Evolutionary conservation across 495 filamentous ascomycete species (phyloP), one percentile per base, ranked within the genome.

Genomic region (Acidiella bohemica): DNA sequence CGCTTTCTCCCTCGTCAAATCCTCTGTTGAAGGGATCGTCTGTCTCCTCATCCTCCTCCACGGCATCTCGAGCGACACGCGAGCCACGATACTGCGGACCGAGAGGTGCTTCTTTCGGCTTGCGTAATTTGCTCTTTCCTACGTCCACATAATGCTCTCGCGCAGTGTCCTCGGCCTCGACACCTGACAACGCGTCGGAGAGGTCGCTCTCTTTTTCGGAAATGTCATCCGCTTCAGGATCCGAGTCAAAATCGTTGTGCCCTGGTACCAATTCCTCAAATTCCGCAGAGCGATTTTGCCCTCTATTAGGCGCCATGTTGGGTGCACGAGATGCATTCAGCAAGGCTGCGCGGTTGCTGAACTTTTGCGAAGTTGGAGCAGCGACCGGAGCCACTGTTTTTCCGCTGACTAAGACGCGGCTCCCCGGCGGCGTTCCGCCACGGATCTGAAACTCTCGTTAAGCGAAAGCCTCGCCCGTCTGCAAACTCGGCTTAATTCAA

Each of bases 101-200:
- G 0, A 84, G 70, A 14, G 58, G 57, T 36, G 67, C 62, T 19
- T 63, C 64, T 10, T 84, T 75, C 39, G 70, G 68, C 55, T 86
- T 82, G 41, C 84, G 76, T 31, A 95, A 70, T 55, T 81, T 86
- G 59, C 77, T 87, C 67, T 88, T 88, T 13, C 80, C 78, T 52
- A 94, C 81, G 41, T 71, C 60, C 18, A 78, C 69, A 56, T 97
- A 97, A 53, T 97, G 88, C 46, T 90, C 88, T 12, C 84, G 75
- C 14, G 56, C 64, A 54, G 75, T 58, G 46, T 69, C 53, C 59
- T 59, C 61, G 10, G 69, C 68, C 49, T 76, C 59, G 26, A 42
- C 58, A 19, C 57, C 67, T 25, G 52, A 48, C 8, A 49, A 52
- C 28, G 47, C 58, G 12, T 75, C 76, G 14, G 70, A 72, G 48